phyloP scores from a whole-genome alignment of 495 filamentous ascomycete species.

The Penicillium ochrochloron region DNA sequence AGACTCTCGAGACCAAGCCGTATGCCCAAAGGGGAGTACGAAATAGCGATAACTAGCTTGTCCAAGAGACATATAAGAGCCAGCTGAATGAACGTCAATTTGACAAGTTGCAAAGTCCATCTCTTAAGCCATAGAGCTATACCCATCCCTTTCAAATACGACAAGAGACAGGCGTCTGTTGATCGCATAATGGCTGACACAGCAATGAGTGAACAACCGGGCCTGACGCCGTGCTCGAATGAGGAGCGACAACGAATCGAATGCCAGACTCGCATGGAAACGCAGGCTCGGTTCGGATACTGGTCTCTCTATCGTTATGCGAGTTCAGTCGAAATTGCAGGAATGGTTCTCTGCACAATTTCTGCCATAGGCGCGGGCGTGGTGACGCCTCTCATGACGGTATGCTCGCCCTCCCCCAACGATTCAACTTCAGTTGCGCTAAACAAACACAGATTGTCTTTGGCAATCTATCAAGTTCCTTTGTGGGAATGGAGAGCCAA shows the following conservation, averaged over 20 bases:
- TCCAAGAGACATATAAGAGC: neutral
- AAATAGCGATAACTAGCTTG: neutral
- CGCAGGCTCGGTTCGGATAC: neutral
- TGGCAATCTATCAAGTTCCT: neutral
- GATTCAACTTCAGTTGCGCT: neutral
- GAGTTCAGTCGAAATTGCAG: neutral
- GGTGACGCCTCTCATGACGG: constrained; percentile 1
- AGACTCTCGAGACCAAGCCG: neutral
- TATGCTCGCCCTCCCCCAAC: neutral
- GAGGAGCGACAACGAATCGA: neutral
- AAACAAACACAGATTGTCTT: neutral
- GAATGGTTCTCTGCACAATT: neutral
- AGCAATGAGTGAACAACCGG: neutral
- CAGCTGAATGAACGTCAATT: no score
- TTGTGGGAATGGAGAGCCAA: neutral
- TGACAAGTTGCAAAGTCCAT: no score
- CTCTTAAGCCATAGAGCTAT: neutral
- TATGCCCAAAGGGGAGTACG: neutral
- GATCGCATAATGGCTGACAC: neutral
- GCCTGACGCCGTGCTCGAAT: neutral
- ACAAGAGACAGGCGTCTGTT: neutral
- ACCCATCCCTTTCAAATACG: neutral
- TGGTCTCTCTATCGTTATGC: neutral
- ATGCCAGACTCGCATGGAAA: neutral
- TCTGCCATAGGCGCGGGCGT: neutral